Conservation (phyloP, 345 rosid species). For the Salix suchowensis region DNA sequence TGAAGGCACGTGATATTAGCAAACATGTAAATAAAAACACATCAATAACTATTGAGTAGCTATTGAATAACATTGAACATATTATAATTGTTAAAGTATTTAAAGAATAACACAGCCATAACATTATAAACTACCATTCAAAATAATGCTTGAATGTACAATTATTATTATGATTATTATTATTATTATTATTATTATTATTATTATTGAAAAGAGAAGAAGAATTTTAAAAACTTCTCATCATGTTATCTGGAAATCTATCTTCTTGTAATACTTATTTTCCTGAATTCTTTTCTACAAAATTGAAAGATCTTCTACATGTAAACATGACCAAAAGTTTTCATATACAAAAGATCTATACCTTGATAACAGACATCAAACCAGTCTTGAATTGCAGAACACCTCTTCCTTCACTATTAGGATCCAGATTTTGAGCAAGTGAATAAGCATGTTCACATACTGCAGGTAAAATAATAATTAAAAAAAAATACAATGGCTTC, state of each 20-base stretch:
- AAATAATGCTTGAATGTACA: too few relatives aligned
- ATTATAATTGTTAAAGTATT: too few relatives aligned
- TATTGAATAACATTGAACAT: not conserved
- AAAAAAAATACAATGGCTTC: not conserved
- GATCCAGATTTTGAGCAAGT: conserved; percentile 92
- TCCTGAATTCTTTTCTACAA: too few relatives aligned
- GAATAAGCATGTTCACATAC: conserved; percentile 98
- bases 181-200: too few relatives aligned
- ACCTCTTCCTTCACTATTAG: conserved; percentile 96
- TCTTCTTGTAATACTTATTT: too few relatives aligned
- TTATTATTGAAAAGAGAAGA: too few relatives aligned
- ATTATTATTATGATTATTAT: too few relatives aligned
- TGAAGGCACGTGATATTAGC: conserved; percentile 1
- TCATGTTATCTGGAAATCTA: too few relatives aligned
- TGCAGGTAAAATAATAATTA: conserved; percentile 27
- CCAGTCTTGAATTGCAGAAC: conserved; percentile 98
- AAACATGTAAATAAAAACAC: not conserved
- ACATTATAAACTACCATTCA: too few relatives aligned
- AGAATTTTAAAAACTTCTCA: too few relatives aligned
- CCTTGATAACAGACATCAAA: conserved; percentile 93
- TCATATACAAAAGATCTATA: conserved; percentile 10
- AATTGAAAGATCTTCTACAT: too few relatives aligned
- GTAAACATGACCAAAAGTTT: not conserved
- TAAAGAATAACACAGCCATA: too few relatives aligned
- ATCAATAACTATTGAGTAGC: not conserved